Conservation (phyloP, 176 grass and related monocot species). For the Tuctoria greenei region DNA sequence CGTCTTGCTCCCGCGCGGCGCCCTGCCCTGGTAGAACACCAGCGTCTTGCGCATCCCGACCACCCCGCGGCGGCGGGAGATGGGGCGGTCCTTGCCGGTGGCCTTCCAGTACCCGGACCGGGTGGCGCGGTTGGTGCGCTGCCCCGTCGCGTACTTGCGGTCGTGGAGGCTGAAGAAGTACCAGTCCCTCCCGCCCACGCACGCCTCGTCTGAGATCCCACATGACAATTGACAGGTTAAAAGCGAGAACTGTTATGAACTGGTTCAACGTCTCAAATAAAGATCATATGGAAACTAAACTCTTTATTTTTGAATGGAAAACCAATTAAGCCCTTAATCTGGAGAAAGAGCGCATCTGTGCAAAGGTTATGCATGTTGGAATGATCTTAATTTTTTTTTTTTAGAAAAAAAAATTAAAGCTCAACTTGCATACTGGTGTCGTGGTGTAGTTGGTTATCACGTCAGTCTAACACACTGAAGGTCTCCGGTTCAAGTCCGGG, state of each 20-base stretch:
- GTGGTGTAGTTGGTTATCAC: constrained; percentile 99
- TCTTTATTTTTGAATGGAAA: too few relatives aligned
- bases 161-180: constrained; percentile 84
- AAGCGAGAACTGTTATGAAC: not conserved
- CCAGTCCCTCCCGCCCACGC: constrained; percentile 57
- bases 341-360: not conserved
- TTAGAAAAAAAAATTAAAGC: too few relatives aligned
- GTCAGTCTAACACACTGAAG: constrained; percentile 99
- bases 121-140: constrained; percentile 74
- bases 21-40: constrained; percentile 77
- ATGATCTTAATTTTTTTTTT: too few relatives aligned
- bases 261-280: not conserved
- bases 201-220: constrained; percentile 19
- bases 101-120: constrained; percentile 80
- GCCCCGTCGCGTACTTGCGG: constrained; percentile 83
- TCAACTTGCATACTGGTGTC: constrained; percentile 39
- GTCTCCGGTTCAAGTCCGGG: constrained; percentile 92
- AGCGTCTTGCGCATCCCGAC: constrained; percentile 87
- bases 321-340: not conserved
- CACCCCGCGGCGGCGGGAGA: constrained; percentile 24
- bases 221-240: not conserved
- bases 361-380: not conserved
- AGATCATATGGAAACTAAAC: too few relatives aligned
- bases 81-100: constrained; percentile 63
- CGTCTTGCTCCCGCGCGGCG: constrained; percentile 65